Percentiles rank a stretch among this genome's conserved stretches.
phyloP scores from a whole-genome alignment of 2,329 filamentous ascomycete genomes.

The Myriosclerotinia duriaeana region DNA sequence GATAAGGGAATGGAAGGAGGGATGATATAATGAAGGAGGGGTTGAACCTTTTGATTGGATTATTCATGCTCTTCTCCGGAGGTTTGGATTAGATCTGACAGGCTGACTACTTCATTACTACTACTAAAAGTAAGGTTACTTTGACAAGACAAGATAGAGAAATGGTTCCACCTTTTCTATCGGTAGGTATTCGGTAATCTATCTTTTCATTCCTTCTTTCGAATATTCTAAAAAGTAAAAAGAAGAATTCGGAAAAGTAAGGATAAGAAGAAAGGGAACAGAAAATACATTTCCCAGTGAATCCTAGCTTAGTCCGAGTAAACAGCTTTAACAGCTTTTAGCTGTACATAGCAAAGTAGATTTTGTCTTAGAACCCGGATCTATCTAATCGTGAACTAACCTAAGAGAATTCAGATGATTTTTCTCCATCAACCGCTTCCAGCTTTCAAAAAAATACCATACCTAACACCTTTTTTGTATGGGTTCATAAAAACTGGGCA shows the following conservation, averaged over 20 bases:
- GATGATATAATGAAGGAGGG: conserved; percentile 14
- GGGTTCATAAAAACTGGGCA: conserved; percentile 1
- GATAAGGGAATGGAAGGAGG: conserved; percentile 1
- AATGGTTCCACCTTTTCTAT: background rate
- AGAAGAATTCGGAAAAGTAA: conserved; percentile 1
- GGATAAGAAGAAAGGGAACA: background rate
- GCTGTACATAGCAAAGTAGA: background rate
- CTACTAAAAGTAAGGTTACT: conserved; percentile 2
- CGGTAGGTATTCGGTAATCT: conserved; percentile 4
- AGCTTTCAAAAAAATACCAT: conserved; percentile 3
- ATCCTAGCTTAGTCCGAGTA: background rate
- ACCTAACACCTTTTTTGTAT: background rate
- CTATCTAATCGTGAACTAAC: conserved; percentile 10
- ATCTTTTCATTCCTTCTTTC: conserved; percentile 4
- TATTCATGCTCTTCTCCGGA: conserved; percentile 11
- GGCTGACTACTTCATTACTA: conserved; percentile 7
- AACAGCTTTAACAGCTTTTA: background rate
- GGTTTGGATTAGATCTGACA: conserved; percentile 15
- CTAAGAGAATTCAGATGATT: conserved; percentile 17
- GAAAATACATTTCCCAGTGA: background rate
- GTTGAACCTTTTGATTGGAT: conserved; percentile 21
- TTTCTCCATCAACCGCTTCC: conserved; percentile 20
- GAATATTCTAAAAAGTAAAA: background rate
- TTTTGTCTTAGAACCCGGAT: conserved; percentile 12
- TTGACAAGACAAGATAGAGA: conserved; percentile 4